Conservation (phyloP, 208 protist genomes). For the Trypanosoma avium region DNA sequence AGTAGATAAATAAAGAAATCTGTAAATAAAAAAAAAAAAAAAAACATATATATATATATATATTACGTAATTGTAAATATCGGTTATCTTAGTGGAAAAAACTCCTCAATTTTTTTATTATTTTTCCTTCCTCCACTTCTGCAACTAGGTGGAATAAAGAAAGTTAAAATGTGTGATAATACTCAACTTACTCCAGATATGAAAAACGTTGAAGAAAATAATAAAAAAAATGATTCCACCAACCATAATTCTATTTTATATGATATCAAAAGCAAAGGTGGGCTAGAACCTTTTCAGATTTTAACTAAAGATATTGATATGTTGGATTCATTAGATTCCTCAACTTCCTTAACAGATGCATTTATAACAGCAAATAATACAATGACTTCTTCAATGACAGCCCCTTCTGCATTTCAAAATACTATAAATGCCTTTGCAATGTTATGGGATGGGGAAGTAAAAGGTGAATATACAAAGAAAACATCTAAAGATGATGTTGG, state of each 20-base stretch:
- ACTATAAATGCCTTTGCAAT: not conserved
- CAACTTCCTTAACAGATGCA: conserved; percentile 12
- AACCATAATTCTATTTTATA: too few relatives aligned
- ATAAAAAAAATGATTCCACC: too few relatives aligned
- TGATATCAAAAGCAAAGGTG: too few relatives aligned
- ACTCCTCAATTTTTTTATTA: too few relatives aligned
- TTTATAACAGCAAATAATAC: not conserved
- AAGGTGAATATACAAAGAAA: not conserved
- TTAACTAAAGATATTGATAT: not conserved
- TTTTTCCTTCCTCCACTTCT: too few relatives aligned
- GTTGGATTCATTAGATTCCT: conserved; percentile 3
- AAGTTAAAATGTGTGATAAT: not conserved
- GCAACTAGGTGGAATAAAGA: too few relatives aligned
- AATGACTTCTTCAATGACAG: conserved; percentile 2
- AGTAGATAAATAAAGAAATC: not conserved
- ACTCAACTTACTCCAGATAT: not conserved
- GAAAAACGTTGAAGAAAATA: not conserved
- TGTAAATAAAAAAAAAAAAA: conserved; percentile 5
- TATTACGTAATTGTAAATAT: not conserved
- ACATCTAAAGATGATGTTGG: not conserved
- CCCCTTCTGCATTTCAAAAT: not conserved
- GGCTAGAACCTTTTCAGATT: too few relatives aligned
- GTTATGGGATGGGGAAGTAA: not conserved
- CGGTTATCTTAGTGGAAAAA: not conserved
- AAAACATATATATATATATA: not conserved